phyloP scores from a whole-genome alignment of 768 basidiomycete genomes.

The Artomyces pyxidatus region DNA sequence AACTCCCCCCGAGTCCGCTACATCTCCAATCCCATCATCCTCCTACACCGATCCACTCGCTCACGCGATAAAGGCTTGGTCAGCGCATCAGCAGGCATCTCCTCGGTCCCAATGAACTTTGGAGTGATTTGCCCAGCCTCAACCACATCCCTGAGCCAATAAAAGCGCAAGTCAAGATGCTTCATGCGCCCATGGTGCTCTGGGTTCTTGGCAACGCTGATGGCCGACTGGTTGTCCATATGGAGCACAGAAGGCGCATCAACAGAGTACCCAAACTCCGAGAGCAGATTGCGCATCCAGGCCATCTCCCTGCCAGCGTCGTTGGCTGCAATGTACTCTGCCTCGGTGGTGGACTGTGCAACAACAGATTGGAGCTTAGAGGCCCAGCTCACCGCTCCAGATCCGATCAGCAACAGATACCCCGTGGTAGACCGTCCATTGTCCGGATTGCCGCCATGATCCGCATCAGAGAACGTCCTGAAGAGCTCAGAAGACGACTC shows the following conservation, averaged over 20 bases:
- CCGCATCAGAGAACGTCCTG: constrained; percentile 4
- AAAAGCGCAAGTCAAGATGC: constrained; percentile 30
- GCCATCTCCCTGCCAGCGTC: constrained; percentile 19
- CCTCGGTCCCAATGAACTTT: background rate
- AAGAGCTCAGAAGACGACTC: too few relatives aligned
- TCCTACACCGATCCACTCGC: too few relatives aligned
- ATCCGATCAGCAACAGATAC: constrained; percentile 24
- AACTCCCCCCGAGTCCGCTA: too few relatives aligned
- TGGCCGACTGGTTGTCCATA: constrained; percentile 26
- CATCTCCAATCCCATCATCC: too few relatives aligned
- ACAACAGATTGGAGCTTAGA: constrained; percentile 26
- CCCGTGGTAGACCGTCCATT: constrained; percentile 2
- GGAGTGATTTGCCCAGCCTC: constrained; percentile 13
- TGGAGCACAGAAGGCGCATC: constrained; percentile 10
- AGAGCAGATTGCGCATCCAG: constrained; percentile 21
- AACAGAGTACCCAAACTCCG: constrained; percentile 16
- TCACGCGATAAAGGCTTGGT: background rate
- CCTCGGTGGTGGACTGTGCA: constrained; percentile 28
- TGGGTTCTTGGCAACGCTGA: constrained; percentile 20
- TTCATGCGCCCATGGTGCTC: constrained; percentile 25
- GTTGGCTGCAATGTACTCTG: constrained; percentile 27
- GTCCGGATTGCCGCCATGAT: constrained; percentile 7
- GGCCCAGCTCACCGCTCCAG: constrained; percentile 27
- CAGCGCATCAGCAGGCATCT: background rate
- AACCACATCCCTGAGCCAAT: constrained; percentile 23